Percentiles rank a stretch among this genome's conserved stretches.
Conservation (phyloP, 73 alveolate genomes). For the Blepharisma japonicum region DNA sequence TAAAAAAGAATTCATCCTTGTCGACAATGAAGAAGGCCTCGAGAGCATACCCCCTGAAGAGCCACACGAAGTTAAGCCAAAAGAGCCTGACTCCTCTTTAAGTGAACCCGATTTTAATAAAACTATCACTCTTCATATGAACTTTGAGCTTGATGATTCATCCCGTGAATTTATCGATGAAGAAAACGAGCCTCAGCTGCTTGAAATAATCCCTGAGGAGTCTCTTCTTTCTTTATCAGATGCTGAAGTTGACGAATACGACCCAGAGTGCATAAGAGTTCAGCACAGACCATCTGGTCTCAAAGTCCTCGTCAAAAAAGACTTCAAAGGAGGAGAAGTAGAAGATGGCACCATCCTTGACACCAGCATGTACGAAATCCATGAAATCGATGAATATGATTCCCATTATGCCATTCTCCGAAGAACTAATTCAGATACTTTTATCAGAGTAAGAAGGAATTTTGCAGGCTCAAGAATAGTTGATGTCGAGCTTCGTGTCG, state of each 20-base stretch:
- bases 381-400: slow-evolving; percentile 21
- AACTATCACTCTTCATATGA: too few species aligned
- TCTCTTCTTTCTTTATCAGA: background rate
- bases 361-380: background rate
- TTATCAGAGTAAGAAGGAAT: background rate
- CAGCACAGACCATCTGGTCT: slow-evolving; percentile 18
- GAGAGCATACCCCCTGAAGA: too few species aligned
- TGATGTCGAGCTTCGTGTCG: slow-evolving; percentile 15
- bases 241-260: background rate
- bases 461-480: slow-evolving; percentile 11
- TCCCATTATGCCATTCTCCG: background rate
- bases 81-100: too few species aligned
- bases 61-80: too few species aligned
- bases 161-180: slow-evolving; percentile 22
- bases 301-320: background rate
- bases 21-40: too few species aligned
- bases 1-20: too few species aligned
- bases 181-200: slow-evolving; percentile 24
- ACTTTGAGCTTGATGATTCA: background rate
- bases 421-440: background rate
- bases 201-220: slow-evolving; percentile 7
- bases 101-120: too few species aligned
- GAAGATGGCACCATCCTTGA: background rate
- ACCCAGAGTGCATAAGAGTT: slow-evolving; percentile 8
- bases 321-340: background rate